Evolutionary conservation across 352 stramenopile genomes (phyloP).

Genomic region (Saprolegnia parasitica): DNA sequence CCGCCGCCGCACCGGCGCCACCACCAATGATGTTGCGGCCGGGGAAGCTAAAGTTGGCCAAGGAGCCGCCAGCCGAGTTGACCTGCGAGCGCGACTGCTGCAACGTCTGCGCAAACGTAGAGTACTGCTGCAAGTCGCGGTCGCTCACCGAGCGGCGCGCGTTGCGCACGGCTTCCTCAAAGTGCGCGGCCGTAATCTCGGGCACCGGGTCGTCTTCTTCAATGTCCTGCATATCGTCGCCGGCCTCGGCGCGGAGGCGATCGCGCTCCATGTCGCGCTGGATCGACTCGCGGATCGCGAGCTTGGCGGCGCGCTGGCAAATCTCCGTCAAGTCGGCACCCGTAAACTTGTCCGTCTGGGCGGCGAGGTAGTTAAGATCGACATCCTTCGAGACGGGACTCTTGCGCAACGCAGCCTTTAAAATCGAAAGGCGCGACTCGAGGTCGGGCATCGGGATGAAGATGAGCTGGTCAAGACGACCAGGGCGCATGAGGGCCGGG

Average conservation of each 20-base stretch:
- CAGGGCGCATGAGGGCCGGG: conserved; percentile 94
- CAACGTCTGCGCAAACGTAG: conserved; percentile 86
- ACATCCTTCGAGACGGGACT: conserved; percentile 97
- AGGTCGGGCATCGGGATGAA: conserved; percentile 98
- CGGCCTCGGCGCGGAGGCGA: conserved; percentile 89
- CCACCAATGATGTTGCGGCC: conserved; percentile 54
- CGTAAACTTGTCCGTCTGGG: conserved; percentile 98
- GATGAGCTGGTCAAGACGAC: conserved; percentile 93
- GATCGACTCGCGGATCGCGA: conserved; percentile 99
- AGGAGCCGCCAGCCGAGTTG: conserved; percentile 83
- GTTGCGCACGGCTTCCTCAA: conserved; percentile 97
- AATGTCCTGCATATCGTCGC: conserved; percentile 90
- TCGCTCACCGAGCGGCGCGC: conserved; percentile 97
- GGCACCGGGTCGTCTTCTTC: conserved; percentile 96
- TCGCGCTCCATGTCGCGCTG: conserved; percentile 97
- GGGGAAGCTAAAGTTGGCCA: conserved; percentile 97
- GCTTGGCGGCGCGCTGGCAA: conserved; percentile 98
- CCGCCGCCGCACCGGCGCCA: conserved; percentile 42
- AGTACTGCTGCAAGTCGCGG: conserved; percentile 93
- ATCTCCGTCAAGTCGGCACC: conserved; percentile 99
- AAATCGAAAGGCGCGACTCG: conserved; percentile 93
- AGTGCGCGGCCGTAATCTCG: conserved; percentile 93
- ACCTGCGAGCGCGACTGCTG: conserved; percentile 96
- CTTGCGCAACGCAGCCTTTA: conserved; percentile 96
- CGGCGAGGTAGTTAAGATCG: conserved; percentile 95